A percentile compares a stretch with the other conserved stretches of the same genome.
Evolutionary conservation across 305 asterid genomes (phyloP).

Genomic region (Solanum hybrid): DNA sequence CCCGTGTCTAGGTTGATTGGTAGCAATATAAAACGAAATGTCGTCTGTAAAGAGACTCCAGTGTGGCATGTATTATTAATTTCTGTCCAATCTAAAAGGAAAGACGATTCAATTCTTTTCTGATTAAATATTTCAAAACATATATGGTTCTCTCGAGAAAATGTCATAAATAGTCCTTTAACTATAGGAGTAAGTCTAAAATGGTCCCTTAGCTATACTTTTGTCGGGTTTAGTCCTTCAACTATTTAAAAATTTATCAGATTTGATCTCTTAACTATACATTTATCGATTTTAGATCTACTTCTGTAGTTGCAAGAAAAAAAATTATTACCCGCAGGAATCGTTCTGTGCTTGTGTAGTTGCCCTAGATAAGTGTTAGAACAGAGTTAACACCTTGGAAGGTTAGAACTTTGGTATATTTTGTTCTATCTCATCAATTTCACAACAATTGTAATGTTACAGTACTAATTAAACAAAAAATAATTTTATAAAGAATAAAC

Average conservation of each 20-base stretch:
- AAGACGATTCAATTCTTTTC: background rate
- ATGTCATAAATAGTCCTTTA: background rate
- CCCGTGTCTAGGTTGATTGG: background rate
- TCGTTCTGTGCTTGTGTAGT: background rate
- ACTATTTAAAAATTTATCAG: too few relatives aligned
- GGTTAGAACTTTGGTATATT: background rate
- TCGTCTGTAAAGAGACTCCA: background rate
- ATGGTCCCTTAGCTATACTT: background rate
- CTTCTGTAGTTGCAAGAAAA: background rate
- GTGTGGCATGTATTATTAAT: background rate
- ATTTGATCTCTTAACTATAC: background rate
- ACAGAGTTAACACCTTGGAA: background rate
- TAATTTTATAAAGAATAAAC: background rate
- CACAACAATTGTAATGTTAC: background rate
- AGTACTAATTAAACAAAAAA: background rate
- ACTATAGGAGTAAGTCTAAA: background rate
- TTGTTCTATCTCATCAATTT: background rate
- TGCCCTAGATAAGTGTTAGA: background rate
- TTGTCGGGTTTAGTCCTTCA: background rate
- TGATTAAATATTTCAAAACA: background rate
- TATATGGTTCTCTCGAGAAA: background rate
- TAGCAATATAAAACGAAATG: background rate
- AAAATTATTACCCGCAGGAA: background rate
- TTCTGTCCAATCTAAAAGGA: background rate
- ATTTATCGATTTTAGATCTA: background rate